A percentile compares a stretch with the other conserved stretches of the same genome.
Evolutionary conservation across 1,139 yeast genomes (phyloP).

Genomic region (Pichia kudriavzevii): DNA sequence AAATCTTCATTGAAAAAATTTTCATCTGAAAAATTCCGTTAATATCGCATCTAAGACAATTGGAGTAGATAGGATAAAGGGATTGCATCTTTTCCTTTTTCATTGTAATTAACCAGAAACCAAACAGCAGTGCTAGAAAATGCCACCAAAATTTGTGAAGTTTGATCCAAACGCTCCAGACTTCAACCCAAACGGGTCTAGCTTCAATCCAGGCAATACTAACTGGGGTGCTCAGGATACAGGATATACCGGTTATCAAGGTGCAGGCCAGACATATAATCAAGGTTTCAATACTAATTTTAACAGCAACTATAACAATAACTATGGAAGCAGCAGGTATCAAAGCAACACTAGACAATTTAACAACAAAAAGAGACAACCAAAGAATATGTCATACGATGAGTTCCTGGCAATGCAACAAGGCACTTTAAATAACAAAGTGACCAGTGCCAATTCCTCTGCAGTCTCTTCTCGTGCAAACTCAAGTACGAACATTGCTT

Average conservation of each 20-base stretch:
- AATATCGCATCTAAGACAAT: no score
- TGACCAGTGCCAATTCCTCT: conserved; percentile 12
- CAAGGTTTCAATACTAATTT: conserved; percentile 10
- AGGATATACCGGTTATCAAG: conserved; percentile 16
- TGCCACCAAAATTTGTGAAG: conserved; percentile 30
- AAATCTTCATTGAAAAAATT: no score
- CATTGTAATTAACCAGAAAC: background rate
- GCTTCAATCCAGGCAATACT: no score
- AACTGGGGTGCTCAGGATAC: conserved; percentile 11
- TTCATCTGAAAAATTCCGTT: no score
- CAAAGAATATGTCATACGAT: conserved; percentile 22
- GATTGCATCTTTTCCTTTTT: background rate
- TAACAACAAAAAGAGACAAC: conserved; percentile 12
- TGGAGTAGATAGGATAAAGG: no score
- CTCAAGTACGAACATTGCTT: conserved; percentile 17
- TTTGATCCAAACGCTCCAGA: conserved; percentile 22
- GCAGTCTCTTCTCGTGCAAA: conserved; percentile 24
- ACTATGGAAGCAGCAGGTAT: conserved; percentile 3
- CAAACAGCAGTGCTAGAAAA: conserved; percentile 6
- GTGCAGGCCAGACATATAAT: conserved; percentile 11
- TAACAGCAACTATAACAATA: conserved; percentile 4
- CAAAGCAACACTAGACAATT: conserved; percentile 4
- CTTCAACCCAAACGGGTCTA: conserved; percentile 16
- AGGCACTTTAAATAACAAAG: conserved; percentile 13
- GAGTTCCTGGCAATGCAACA: conserved; percentile 20